Percentiles rank a stretch among this genome's conserved stretches.
These are phyloP conservation scores for Quambalaria eucalypti DNA, from an alignment of 1,284 basidiomycete species.

Conservation along the genomic window DNA sequence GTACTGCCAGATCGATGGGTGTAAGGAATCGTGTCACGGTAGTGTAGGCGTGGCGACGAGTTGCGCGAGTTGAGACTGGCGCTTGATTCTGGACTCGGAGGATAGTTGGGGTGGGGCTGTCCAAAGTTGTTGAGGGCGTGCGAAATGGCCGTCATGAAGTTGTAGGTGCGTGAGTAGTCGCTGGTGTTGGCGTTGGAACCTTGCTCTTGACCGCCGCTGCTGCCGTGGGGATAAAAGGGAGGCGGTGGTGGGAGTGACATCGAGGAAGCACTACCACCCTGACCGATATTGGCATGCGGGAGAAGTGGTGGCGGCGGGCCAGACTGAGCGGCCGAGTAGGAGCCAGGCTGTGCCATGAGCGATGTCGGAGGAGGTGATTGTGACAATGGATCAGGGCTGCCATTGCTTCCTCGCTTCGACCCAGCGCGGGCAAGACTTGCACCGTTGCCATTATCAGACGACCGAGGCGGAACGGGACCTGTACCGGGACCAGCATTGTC, in stretches of 20 bases:
- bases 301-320: not conserved
- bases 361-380: no score
- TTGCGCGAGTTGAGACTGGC: conserved; percentile 16
- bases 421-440: not conserved
- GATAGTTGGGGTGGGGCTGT: conserved; percentile 15
- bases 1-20: not conserved
- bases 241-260: not conserved
- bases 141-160: not conserved
- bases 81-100: conserved; percentile 33
- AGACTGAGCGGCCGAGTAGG: not conserved
- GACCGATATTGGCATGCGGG: not conserved
- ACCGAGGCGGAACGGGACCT: no score
- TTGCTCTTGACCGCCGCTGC: not conserved
- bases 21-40: not conserved
- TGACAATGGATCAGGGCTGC: no score
- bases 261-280: not conserved
- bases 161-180: not conserved
- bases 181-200: not conserved
- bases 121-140: conserved; percentile 1
- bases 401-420: not conserved
- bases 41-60: not conserved
- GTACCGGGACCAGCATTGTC: not conserved
- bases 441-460: no score
- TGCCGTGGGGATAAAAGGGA: not conserved
- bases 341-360: not conserved